Evolutionary conservation across 1,139 yeast genomes (phyloP), one percentile per base, ranked within the genome.

Genomic region (Candida glucosophila): DNA sequence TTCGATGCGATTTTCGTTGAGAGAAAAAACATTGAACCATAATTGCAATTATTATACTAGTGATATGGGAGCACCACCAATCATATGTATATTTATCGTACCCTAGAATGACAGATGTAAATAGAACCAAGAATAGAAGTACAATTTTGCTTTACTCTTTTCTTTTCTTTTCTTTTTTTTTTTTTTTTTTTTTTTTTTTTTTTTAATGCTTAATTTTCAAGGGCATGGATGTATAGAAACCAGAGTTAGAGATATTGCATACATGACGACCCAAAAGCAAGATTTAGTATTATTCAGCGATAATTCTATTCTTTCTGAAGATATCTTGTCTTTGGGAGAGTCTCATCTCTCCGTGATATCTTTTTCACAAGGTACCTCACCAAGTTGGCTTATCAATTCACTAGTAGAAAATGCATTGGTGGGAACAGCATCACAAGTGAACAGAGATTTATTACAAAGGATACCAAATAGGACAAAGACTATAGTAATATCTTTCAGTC

Each of bases 351-450:
- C 71, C 2, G 41, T 73, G 2, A 52, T 80, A 2, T 63, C 82
- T 0, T 68, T 77, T 33, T 57, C 64, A 2, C 71, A 67, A 32
- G 79, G 82, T 0, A 77, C 85, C 0, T 63, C 73, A 12, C 77
- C 92, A 2, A 47, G 70, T 4, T 82, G 93, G 93, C 53, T 81
- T 17, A 44, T 71, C 5, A 66, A 57, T 20, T 55, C 70, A 3
- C 40, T 72, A 17, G 47, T 69, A 6, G 75, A 70, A 38, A 64
- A 55, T 32, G 44, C 64, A 9, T 34, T 70, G 11, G 36, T 41
- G 8, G 72, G 71, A 2, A 62, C 66, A 3, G 61, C 69, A 7
- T 44, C 43, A 12, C 40, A 50, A 29, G 52, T 58, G 13, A 60
- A 58, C 39, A 40, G 55, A 33, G 60, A 66, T 36, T 39, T 58